Base-by-base conservation (phyloP, 768 basidiomycete species). In the Kwoniella newhampshirensis region DNA sequence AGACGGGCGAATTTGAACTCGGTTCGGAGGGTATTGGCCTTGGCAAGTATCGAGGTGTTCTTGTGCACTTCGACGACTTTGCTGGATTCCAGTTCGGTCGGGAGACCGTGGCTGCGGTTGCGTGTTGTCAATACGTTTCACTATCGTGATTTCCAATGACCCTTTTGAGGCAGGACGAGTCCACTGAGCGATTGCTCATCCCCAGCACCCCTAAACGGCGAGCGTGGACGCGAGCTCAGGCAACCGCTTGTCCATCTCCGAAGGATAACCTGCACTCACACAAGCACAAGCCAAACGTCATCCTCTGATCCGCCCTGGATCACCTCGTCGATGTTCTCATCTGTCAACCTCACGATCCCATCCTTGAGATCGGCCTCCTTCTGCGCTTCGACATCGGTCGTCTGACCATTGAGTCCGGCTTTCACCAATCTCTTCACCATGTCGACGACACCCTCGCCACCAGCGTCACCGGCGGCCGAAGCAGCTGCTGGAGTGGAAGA, bases 301-400 rank as follows among this genome's bases (percentile, higher is more conserved):
- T 85, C 78, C 56, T 81, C 77, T 67, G 85, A 84, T 30, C 41
- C 39, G 12, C 15, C 6, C 3, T 21, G 61, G 81, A 62, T 37
- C 27, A 45, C 23, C 45, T 48, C 32, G 17, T 58, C 32, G 4
- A 59, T 43, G 74, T 89, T 92, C 46, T 85, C 81, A 75, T 93
- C 91, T 48, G 87, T 89, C 75, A 94, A 84, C 35, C 91, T 78
- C 23, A 86, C 83, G 37, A 93, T 82, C 26, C 88, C 74, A 40
- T 77, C 77, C 30, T 84, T 64, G 57, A 71, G 76, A 64, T 86
- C 85, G 18, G 1, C 85, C 11, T 54, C 23, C n/a, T 57, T 44
- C 27, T 44, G 26, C 6, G 30, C 28, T 7, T 21, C 42, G 3
- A 7, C 30, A 28, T 51, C 48, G 8, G 48, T 23, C 18, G 41